Conservation (phyloP, 73 alveolate species). For the Tetrahymena borealis region DNA sequence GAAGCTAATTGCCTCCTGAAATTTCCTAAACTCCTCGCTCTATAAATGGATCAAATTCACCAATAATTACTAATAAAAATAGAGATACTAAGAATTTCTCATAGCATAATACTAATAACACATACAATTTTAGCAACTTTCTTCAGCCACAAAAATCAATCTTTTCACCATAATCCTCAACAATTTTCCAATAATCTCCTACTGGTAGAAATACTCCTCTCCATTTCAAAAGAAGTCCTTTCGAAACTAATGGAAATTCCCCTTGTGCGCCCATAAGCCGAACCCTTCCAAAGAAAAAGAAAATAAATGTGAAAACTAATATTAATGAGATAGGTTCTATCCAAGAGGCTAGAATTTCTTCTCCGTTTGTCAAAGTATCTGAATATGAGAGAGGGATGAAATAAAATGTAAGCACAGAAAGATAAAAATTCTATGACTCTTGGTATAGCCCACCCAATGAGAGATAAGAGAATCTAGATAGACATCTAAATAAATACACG, state of each 20-base stretch:
- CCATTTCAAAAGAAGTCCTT: neutral
- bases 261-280: neutral
- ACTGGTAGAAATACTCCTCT: neutral
- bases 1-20: neutral
- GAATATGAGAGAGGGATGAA: neutral
- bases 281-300: neutral
- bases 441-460: neutral
- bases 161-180: neutral
- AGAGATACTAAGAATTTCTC: neutral
- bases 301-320: neutral
- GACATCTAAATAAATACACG: neutral
- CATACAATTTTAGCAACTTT: neutral
- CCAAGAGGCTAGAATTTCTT: neutral
- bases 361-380: neutral
- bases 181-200: neutral
- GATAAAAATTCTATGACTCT: neutral
- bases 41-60: neutral
- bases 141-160: neutral
- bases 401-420: neutral
- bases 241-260: neutral
- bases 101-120: neutral
- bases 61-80: neutral
- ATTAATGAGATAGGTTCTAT: neutral
- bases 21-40: neutral
- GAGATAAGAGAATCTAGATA: neutral